Conservation (phyloP, 2,329 filamentous ascomycete genomes). For the Akanthomyces lecanii region DNA sequence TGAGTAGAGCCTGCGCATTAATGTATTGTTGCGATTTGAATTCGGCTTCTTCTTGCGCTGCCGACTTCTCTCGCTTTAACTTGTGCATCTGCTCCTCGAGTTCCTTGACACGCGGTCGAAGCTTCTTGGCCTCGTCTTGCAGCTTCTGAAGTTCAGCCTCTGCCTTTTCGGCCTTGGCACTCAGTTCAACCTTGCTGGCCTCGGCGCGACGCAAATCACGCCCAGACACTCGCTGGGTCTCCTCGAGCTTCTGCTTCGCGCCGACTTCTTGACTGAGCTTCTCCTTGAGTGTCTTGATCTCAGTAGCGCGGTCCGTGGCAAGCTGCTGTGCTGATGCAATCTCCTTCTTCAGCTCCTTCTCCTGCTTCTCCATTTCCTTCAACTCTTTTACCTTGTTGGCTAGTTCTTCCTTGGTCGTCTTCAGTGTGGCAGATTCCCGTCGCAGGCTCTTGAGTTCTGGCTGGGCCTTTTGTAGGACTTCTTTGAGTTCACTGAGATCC, state of each 20-base stretch:
- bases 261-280: constrained; percentile 72
- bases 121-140: constrained; percentile 66
- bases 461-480: constrained; percentile 78
- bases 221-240: constrained; percentile 67
- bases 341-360: constrained; percentile 77
- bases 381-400: constrained; percentile 56
- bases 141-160: constrained; percentile 65
- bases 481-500: constrained; percentile 75
- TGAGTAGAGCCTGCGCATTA: constrained; percentile 78
- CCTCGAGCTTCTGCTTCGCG: constrained; percentile 69
- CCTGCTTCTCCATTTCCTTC: constrained; percentile 71
- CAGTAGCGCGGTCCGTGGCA: constrained; percentile 67
- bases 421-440: constrained; percentile 71
- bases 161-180: constrained; percentile 67
- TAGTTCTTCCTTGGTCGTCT: constrained; percentile 71
- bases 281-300: constrained; percentile 74
- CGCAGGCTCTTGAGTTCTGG: constrained; percentile 77
- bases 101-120: constrained; percentile 58
- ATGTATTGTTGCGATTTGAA: constrained; percentile 82
- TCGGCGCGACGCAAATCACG: constrained; percentile 76
- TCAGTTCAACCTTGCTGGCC: constrained; percentile 72
- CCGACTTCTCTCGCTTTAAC: constrained; percentile 62
- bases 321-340: constrained; percentile 65
- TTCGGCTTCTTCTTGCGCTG: constrained; percentile 72
- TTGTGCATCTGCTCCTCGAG: constrained; percentile 71